These are phyloP conservation scores for Pythium dissotocum DNA, from an alignment of 352 stramenopile genomes.

Conservation along the genomic window DNA sequence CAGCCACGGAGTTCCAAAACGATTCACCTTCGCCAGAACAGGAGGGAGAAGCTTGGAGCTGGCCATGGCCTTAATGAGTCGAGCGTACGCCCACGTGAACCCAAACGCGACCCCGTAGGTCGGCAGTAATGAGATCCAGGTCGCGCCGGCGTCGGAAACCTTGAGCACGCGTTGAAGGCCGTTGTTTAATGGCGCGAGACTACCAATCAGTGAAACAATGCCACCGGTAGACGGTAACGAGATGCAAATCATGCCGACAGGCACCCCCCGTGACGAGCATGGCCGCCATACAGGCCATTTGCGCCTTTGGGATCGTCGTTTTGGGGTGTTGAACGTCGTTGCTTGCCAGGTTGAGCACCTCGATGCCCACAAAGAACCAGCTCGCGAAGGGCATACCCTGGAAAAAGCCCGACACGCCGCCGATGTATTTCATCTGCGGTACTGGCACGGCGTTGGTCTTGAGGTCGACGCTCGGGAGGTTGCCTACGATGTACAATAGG, in stretches of 20 bases:
- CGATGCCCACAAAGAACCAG: conserved; percentile 36
- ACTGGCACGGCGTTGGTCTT: conserved; percentile 8
- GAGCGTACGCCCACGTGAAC: conserved; percentile 29
- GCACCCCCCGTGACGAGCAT: conserved; percentile 13
- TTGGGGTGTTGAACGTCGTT: conserved; percentile 27
- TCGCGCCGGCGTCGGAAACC: conserved; percentile 8
- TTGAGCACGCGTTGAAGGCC: conserved; percentile 15
- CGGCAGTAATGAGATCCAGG: conserved; percentile 24
- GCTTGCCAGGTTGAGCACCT: conserved; percentile 29
- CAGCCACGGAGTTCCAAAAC: conserved; percentile 12
- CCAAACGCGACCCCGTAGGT: conserved; percentile 31
- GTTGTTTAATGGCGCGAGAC: conserved; percentile 17
- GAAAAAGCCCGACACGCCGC: conserved; percentile 14
- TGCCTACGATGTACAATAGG: conserved; percentile 25
- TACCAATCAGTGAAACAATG: neutral
- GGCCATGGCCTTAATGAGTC: conserved; percentile 25
- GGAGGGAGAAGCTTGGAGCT: conserved; percentile 19
- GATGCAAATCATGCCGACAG: conserved; percentile 7
- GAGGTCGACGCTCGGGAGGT: conserved; percentile 18
- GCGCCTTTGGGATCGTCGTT: conserved; percentile 22
- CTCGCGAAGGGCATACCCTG: conserved; percentile 21
- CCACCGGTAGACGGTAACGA: conserved; percentile 14
- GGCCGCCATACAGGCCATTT: conserved; percentile 17
- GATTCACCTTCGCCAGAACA: conserved; percentile 1
- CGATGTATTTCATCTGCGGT: neutral